Base-by-base conservation (phyloP, 1,284 basidiomycete genomes). In the Cutaneotrichosporon cutaneum region DNA sequence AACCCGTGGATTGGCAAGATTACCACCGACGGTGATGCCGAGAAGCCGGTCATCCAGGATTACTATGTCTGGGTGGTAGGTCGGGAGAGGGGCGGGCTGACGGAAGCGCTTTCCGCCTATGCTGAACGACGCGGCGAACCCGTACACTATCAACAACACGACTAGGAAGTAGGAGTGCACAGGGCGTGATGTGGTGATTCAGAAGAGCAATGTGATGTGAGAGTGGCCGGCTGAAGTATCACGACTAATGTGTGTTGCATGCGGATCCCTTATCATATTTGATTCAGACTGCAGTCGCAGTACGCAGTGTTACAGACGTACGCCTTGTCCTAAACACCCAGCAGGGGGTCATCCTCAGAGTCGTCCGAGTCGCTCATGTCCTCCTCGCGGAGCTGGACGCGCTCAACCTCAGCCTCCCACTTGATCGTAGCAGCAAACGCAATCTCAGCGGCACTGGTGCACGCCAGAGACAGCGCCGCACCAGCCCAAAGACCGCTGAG, bases 401-500 rank as follows among this genome's bases (percentile, higher is more conserved):
- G 56, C 50, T 65, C 60, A 16, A 71, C 62, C 63, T 71, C 70
- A 21, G 27, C 58, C 56, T 67, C 67, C 70, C 70, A 71, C 21
- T 62, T 48, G 39, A 70, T 65, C n/a, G 54, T 55, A 24, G 62
- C 54, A 16, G 64, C 66, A 18, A 71, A 48, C 6, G 59, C 45
- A 14, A 71, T 60, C 63, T 70, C 70, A 2, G 62, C 56, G 0
- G 61, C 45, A 16, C 62, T 35, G 10, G 67, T 68, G 27, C 63
- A 57, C 13, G 53, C 56, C 6, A 71, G 67, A 21, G 70, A 65
- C 5, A 63, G 51, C 18, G 66, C 68, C 42, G 68, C 69, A 9
- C 68, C 72, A 3, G 68, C 61, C 72, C 72, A 73, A 2, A 73
- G 64, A 8, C 72, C 72, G 5, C 51, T 35, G 9, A 73, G 64